Base-by-base conservation (phyloP, 2,329 filamentous ascomycete genomes). In the Ceratocystis lukuohia region DNA sequence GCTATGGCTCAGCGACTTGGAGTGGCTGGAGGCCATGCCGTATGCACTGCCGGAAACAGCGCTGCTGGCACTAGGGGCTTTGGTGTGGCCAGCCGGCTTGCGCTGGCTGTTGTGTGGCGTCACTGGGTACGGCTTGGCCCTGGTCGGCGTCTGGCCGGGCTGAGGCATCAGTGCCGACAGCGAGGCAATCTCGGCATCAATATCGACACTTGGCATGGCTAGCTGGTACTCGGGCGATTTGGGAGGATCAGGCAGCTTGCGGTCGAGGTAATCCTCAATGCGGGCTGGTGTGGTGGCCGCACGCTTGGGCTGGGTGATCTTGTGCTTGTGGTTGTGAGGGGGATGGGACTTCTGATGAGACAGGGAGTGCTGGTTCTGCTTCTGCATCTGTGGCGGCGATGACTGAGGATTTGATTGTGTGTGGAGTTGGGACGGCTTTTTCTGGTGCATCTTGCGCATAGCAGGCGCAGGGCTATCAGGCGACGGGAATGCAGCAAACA, bases 191-290 rank as follows among this genome's bases (percentile, higher is more conserved):
- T 67, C 62, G 28, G 50, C 66, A 8, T 63, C 59, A 37, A 65
- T 64, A 6, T 65, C 59, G 37, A 64, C 62, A 8, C 22, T 30
- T 5, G 59, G 64, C 15, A 50, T 57, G 10, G 50, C 48, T 1
- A 65, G 59, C 1, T 61, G 63, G 41, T 68, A 68, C 56, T 30
- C 56, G 45, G 61, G 56, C 17, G 61, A 64, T 6, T 41, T 45
- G 20, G 66, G 64, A 44, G 66, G 48, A 50, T 28, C 45, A 12
- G 66, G 66, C 28, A 68, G 64, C 30, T 48, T 59, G 30, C 50
- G 63, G 28, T 53, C 37, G 37, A 50, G 59, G 59, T 63, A 65
- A 28, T 65, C 64, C 25, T 65, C 64, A 2, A 61, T 61, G 25
- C 57, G 64, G 6, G 53, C 59, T 30, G 53, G 37, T 25, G 30